phyloP scores from a whole-genome alignment of 192 early-diverging fungal species.

The Rhizoclosmatium sp. region DNA sequence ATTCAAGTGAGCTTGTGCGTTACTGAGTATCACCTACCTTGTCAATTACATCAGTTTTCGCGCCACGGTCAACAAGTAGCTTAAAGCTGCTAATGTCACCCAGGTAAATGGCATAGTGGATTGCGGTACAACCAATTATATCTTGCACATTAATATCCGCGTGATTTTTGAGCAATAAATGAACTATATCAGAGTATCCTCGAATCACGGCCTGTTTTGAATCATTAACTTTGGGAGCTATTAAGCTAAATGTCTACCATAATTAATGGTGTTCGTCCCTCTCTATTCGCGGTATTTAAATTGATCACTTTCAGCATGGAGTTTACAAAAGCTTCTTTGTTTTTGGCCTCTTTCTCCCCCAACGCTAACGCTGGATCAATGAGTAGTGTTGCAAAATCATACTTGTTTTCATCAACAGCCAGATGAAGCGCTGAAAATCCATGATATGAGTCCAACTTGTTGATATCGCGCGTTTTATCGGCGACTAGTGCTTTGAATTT shows the following conservation, averaged over 20 bases:
- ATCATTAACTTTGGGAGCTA: background rate
- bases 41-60: conserved; percentile 38
- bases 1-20: background rate
- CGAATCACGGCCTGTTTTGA: conserved; percentile 38
- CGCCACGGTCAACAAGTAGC: conserved; percentile 17
- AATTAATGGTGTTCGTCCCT: conserved; percentile 41
- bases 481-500: conserved; percentile 39
- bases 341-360: conserved; percentile 13
- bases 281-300: conserved; percentile 35
- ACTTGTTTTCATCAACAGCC: conserved; percentile 43
- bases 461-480: conserved; percentile 50
- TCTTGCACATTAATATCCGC: conserved; percentile 39
- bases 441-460: conserved; percentile 53
- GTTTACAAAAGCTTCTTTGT: conserved; percentile 8
- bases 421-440: conserved; percentile 52
- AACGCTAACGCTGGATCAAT: conserved; percentile 35
- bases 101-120: conserved; percentile 48
- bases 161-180: conserved; percentile 42
- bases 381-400: conserved; percentile 36
- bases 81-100: conserved; percentile 38
- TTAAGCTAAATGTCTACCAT: conserved; percentile 8
- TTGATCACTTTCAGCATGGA: conserved; percentile 38
- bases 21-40: conserved; percentile 31
- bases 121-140: conserved; percentile 40
- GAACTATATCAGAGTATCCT: conserved; percentile 37